These are phyloP conservation scores for Aspergillus melleus DNA, from an alignment of 2,329 filamentous ascomycete genomes.

Conservation along the genomic window DNA sequence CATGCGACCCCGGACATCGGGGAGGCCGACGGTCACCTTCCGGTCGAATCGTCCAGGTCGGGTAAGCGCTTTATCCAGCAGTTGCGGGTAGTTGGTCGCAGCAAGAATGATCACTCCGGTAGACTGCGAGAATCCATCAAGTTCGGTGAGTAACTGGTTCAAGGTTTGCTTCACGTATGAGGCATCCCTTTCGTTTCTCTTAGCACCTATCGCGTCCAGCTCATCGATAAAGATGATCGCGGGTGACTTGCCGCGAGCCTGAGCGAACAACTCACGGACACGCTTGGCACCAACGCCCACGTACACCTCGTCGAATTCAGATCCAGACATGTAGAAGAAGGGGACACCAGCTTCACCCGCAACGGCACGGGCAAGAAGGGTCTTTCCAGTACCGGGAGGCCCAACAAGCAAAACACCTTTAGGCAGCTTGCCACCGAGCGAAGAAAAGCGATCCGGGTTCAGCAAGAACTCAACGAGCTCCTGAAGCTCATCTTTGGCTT, in stretches of 20 bases:
- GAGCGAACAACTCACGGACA: conserved; percentile 85
- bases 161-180: conserved; percentile 96
- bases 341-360: conserved; percentile 96
- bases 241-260: conserved; percentile 81
- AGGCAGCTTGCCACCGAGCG: conserved; percentile 91
- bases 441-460: conserved; percentile 89
- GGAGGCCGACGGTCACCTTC: conserved; percentile 82
- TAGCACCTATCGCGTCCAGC: conserved; percentile 89
- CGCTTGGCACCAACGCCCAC: conserved; percentile 96
- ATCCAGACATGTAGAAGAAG: conserved; percentile 99
- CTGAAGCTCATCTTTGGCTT: conserved; percentile 96
- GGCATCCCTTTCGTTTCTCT: conserved; percentile 87
- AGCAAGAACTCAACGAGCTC: conserved; percentile 96
- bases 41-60: conserved; percentile 95
- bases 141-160: conserved; percentile 93
- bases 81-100: conserved; percentile 92
- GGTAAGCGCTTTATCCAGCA: conserved; percentile 91
- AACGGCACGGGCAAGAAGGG: conserved; percentile 88
- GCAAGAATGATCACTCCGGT: conserved; percentile 94
- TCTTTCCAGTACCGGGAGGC: conserved; percentile 96
- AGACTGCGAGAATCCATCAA: conserved; percentile 95
- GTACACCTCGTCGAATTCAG: conserved; percentile 97
- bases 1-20: conserved; percentile 89
- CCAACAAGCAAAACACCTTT: conserved; percentile 95
- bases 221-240: conserved; percentile 96